Base-by-base conservation (phyloP, 129 eudicot species). In the Heracleum sosnowskyi region DNA sequence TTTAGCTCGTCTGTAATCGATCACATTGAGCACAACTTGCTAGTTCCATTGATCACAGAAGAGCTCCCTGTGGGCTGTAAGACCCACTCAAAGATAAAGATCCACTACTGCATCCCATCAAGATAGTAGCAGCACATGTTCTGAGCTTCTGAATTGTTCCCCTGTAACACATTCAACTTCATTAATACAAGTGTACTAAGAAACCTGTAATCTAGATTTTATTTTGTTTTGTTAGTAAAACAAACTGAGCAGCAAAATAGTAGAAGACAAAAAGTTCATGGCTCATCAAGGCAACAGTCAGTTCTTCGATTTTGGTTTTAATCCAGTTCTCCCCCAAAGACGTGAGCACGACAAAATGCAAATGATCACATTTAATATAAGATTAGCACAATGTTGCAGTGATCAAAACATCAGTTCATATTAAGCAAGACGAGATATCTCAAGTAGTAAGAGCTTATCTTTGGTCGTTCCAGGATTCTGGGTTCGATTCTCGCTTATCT, bases 101-200 rank as follows among this genome's bases (percentile, higher is more conserved):
- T 35, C 99, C 99, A 64, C 99, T 96, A 29, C 97, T 90, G 81
- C 99, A 96, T 71, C 99, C 99, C 89, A 96, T 89, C 47, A 96
- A 87, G 18, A 92, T 81, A 31, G 90, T 84, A 34, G 95, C 97
- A 63, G 99, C 95, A 80, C 97, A 96, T n/a, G 77, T 83, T 11
- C 89, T 88, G 0, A 96, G 90, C 76, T 96, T 89, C 76, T 88
- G 87, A 57, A 92, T 83, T 92, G 97, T n/a, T 87, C 82, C 28
- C 99, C 99, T 91, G 86, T 66, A 82, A 69, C 75, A 74, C 53
- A n/a, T 24, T 55, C 22, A 4, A 69, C 75, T 20, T 42, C 35
- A 35, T 29, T 26, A 72, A 15, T 66, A 40, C 0, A 40, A 40
- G 42, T 40, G 9, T 7, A 40, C 11, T n/a, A 7, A 40, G 70